Percentiles rank a stretch among this genome's conserved stretches.
Evolutionary conservation across 306 rosid genomes (phyloP).

Genomic region (Dryas drummondii): DNA sequence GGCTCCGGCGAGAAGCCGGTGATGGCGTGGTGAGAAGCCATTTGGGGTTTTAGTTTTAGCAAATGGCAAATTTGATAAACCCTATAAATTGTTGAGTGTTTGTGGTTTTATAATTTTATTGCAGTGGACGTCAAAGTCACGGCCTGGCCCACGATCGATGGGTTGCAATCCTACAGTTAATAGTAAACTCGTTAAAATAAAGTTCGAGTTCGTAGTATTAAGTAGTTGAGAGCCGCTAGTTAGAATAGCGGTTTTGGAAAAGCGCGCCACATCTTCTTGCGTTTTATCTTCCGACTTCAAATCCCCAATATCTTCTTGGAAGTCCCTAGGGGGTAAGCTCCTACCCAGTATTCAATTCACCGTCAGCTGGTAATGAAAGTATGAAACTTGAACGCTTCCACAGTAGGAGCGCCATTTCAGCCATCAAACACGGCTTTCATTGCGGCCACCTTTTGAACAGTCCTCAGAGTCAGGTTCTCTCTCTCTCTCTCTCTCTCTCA

Average conservation of each 20-base stretch:
- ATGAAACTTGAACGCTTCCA: constrained; percentile 38
- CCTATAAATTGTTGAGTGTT: background rate
- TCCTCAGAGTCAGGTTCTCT: constrained; percentile 35
- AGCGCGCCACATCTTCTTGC: background rate
- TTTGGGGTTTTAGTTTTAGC: background rate
- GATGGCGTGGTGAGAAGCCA: background rate
- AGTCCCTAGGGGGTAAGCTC: too few relatives aligned
- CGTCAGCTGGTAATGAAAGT: background rate
- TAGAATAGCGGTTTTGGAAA: too few relatives aligned
- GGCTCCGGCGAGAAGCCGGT: constrained; percentile 33
- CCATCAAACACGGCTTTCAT: constrained; percentile 36
- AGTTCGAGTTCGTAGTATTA: too few relatives aligned
- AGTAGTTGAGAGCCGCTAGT: too few relatives aligned
- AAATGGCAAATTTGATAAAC: background rate
- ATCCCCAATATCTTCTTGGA: too few relatives aligned
- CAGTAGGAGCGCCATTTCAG: constrained; percentile 24
- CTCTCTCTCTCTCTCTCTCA: background rate
- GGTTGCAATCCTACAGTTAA: too few relatives aligned
- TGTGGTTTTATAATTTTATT: background rate
- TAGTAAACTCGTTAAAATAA: too few relatives aligned
- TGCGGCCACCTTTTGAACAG: constrained; percentile 16
- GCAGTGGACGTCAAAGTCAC: background rate
- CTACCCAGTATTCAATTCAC: too few relatives aligned
- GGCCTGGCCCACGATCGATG: too few relatives aligned
- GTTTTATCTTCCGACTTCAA: background rate